Evolutionary conservation across 2,329 filamentous ascomycete genomes (phyloP).

Genomic region (Plenodomus biglobosus): DNA sequence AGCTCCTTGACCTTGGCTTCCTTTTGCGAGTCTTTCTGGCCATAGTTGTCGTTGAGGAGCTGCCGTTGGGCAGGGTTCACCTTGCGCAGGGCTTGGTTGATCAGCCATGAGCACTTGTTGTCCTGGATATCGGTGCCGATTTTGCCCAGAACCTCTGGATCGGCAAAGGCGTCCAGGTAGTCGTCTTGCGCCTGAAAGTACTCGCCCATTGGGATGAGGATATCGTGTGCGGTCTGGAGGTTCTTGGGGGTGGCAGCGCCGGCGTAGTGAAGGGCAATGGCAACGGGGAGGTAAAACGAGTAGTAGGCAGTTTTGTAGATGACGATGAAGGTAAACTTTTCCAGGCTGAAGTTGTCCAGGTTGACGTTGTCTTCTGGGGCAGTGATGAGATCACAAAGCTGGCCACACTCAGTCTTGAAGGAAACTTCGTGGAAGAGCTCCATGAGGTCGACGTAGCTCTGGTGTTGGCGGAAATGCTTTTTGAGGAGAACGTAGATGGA

Average conservation of each 20-base stretch:
- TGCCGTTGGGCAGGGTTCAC: slow-evolving; percentile 83
- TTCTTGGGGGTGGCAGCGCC: slow-evolving; percentile 84
- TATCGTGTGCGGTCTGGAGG: slow-evolving; percentile 83
- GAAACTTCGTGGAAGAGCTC: slow-evolving; percentile 96
- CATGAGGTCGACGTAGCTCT: slow-evolving; percentile 84
- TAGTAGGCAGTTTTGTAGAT: slow-evolving; percentile 99
- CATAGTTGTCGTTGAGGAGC: slow-evolving; percentile 90
- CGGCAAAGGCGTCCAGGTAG: slow-evolving; percentile 96
- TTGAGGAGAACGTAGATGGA: slow-evolving; percentile 89
- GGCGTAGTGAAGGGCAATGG: slow-evolving; percentile 82
- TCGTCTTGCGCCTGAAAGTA: slow-evolving; percentile 99
- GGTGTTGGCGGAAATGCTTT: slow-evolving; percentile 88
- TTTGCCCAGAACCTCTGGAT: slow-evolving; percentile 92
- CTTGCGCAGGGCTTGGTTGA: slow-evolving; percentile 87
- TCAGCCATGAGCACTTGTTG: slow-evolving; percentile 99
- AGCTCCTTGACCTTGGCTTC: slow-evolving; percentile 88
- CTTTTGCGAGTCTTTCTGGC: slow-evolving; percentile 79
- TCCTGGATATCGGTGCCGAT: slow-evolving; percentile 98
- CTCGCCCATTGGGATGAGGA: slow-evolving; percentile 94
- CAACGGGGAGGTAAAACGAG: slow-evolving; percentile 97
- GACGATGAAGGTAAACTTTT: slow-evolving; percentile 98
- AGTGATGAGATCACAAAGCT: slow-evolving; percentile 91
- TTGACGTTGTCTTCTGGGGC: slow-evolving; percentile 92
- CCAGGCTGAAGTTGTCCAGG: slow-evolving; percentile 90
- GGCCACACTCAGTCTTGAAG: slow-evolving; percentile 92